Percentiles rank a stretch among this genome's conserved stretches.
Evolutionary conservation across 139 green algal genomes (phyloP).

Genomic region (Haematococcus lacustris): DNA sequence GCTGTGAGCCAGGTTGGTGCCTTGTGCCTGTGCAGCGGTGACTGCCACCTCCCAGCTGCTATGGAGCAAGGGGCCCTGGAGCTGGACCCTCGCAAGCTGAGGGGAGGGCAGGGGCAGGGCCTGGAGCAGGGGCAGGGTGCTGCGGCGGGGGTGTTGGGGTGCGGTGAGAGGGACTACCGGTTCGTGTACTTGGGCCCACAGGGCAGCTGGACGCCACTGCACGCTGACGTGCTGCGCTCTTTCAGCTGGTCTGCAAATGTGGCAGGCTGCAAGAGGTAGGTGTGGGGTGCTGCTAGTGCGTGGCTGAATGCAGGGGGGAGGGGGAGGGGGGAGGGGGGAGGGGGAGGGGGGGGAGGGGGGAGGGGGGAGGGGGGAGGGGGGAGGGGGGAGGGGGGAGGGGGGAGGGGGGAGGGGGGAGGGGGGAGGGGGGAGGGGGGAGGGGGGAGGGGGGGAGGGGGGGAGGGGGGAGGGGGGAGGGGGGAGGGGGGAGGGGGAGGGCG

Average conservation of each 20-base stretch:
- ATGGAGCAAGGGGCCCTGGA: not conserved
- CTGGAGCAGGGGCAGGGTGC: not conserved
- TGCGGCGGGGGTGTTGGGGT: not conserved
- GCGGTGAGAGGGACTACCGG: no score
- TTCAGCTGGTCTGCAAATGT: conserved; percentile 81
- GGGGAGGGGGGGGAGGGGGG: not conserved
- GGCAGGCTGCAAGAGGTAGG: conserved; percentile 49
- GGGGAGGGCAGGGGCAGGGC: not conserved
- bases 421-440: not conserved
- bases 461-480: not conserved
- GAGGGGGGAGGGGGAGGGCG: not conserved
- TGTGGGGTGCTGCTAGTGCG: not conserved
- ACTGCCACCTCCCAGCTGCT: not conserved
- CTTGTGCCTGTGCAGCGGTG: no score
- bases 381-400: not conserved
- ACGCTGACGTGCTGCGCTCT: conserved; percentile 81
- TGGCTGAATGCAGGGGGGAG: no score
- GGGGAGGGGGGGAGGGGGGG: not conserved
- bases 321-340: not conserved
- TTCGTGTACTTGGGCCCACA: conserved; percentile 83
- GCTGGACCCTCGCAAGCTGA: not conserved
- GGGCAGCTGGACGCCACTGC: conserved; percentile 70
- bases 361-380: not conserved
- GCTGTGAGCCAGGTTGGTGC: not conserved
- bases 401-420: not conserved